Conservation (phyloP, 2,329 filamentous ascomycete genomes). For the Fonsecaea monophora region DNA sequence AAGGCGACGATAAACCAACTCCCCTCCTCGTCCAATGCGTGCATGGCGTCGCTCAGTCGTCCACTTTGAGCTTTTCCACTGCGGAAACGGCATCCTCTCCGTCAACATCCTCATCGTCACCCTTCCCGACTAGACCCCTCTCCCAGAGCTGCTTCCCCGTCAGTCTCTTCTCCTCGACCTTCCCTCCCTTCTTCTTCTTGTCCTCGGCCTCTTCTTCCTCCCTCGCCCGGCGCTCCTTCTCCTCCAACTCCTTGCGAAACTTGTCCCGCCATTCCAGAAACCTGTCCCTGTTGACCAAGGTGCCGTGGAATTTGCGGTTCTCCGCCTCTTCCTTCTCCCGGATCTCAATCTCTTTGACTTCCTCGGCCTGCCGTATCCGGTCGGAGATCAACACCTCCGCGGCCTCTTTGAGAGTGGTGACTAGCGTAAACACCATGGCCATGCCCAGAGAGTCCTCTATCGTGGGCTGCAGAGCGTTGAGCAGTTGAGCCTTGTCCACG, state of each 20-base stretch:
- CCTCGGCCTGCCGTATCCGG: conserved; percentile 69
- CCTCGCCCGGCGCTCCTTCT: conserved; percentile 69
- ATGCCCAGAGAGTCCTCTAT: conserved; percentile 95
- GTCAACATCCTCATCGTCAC: conserved; percentile 70
- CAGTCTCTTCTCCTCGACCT: conserved; percentile 68
- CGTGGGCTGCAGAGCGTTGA: conserved; percentile 73
- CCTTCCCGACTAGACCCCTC: conserved; percentile 70
- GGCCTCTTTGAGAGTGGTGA: conserved; percentile 83
- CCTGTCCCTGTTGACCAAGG: conserved; percentile 81
- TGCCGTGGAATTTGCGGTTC: conserved; percentile 95
- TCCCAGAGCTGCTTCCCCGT: conserved; percentile 82
- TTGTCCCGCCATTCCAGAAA: conserved; percentile 82
- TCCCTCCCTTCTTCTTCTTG: conserved; percentile 76
- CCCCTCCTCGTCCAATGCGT: background rate
- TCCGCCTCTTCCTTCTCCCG: conserved; percentile 80
- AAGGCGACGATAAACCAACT: background rate
- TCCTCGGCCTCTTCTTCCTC: conserved; percentile 81
- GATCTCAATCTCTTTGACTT: conserved; percentile 59
- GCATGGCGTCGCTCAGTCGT: conserved; percentile 48
- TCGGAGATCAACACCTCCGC: conserved; percentile 85
- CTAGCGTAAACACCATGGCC: conserved; percentile 95
- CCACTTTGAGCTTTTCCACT: conserved; percentile 75
- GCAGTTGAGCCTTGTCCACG: conserved; percentile 76
- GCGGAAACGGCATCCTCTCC: conserved; percentile 67
- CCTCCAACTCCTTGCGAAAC: conserved; percentile 82